Evolutionary conservation across 257 asterid species (phyloP), one percentile per base, ranked within the genome.

Genomic region (Solanum ossicruentum): DNA sequence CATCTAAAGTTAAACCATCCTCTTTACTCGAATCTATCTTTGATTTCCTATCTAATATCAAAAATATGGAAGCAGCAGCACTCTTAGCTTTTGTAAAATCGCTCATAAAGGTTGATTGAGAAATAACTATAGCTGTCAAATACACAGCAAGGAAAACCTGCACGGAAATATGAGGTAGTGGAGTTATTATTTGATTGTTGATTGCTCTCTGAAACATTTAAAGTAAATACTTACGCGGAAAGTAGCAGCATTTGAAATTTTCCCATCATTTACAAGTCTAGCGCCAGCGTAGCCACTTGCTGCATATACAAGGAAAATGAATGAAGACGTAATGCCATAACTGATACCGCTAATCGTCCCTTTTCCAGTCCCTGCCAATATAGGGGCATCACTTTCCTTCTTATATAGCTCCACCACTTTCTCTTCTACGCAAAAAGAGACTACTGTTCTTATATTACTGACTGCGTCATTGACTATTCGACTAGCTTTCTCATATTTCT

Each of bases 401-500:
- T 84, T 83, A 90, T 93, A 93, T 16, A 91, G 5, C 26, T 87
- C 93, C 91, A 91, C 86, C 12, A 92, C 91, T 86, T 89, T 90
- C 20, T 93, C 95, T 85, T 93, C 95, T 36, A 91, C 94, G 57
- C 93, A 89, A 65, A 90, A 93, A 5, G 96, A 93, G 67, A 93
- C 94, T 83, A 93, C 94, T 17, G 95, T 91, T 88, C 96, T 88
- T 85, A 93, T 93, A 43, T 92, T 93, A 39, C 94, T 93, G 7
- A 93, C 93, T 15, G 95, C 95, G 85, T 93, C 96, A 63, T 87
- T 93, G 41, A 93, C 94, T 70, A 93, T 89, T 83, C 89, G 96
- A 89, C 93, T 93, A n/a, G 94, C 96, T 84, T 93, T 93, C 78
- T 91, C 94, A 73, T 93, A 93, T 85, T 43, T 89, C 95, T 92